Evolutionary conservation across 805 yeast genomes (phyloP), one percentile per base, ranked within the genome.

Genomic region (Ogataea paraovalis): DNA sequence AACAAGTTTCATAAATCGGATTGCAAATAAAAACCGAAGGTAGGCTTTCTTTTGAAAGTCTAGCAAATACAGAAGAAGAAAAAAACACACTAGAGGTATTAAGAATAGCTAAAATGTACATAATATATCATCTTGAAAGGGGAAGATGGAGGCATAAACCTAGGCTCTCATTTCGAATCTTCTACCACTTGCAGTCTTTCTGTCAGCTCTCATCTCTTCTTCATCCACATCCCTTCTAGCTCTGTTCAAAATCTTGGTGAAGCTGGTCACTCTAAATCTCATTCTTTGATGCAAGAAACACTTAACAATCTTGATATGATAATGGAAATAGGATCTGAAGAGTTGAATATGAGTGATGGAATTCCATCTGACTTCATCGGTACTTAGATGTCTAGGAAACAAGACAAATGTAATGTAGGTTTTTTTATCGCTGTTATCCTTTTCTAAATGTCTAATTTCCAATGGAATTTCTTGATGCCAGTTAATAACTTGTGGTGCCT

Each of bases 261-360:
- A 94, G 60, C 95, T 94, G 57, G 86, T 83, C 21, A 94, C 98
- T 61, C 99, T 80, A 70, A 76, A 88, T 69, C 99, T 82, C 99
- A 94, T 94, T 75, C 99, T 84, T 44, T 96, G 89, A 69, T 94
- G 99, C 84, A 94, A 83, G 71, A 87, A 94, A 32, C 99, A 98
- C 75, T 94, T 94, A 51, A 97, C 90, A 68, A 97, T 92, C 72
- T 94, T 94, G 73, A 94, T 94, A 66, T 94, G 99, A 70, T 92
- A 94, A 68, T 94, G 99, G 85, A 94, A 94, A 71, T 92, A 94
- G 63, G 91, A 95, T 70, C 99, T 79, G 72, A 94, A 94, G 48
- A 88, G 74, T 62, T 89, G 90, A 61, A 94, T 86, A 67, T 91
- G 97, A 33, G 95, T 83, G 53, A 94, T 87, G 52, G 96, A 85